Base-by-base conservation (phyloP, 1,284 basidiomycete species). In the Singerocomus inundabilis region DNA sequence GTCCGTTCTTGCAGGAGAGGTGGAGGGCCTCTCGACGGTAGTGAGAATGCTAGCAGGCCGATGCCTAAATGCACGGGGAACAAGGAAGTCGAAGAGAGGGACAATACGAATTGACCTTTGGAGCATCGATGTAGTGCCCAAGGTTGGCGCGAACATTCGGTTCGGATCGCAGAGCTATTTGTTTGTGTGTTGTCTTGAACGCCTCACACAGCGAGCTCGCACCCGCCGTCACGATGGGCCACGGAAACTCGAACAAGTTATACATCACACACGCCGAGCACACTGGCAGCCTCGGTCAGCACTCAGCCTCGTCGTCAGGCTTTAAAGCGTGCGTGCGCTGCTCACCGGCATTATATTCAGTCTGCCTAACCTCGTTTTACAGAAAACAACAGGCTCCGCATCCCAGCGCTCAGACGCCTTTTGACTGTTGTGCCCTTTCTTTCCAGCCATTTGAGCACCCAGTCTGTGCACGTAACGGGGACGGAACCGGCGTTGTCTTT, bases 371-470 rank as follows among this genome's bases (percentile, higher is more conserved):
- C 47, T 34, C 45, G 42, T 54, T 49, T 30, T 46, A 44, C 60
- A 91, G 86, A 47, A 91, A 89, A 63, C 73, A 75, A 24, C 79
- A 87, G 65, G 81, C 77, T 32, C 77, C 79, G 10, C 78, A 81
- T 66, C 78, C 81, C 44, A 81, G 75, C 51, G 72, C 78, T 49
- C 74, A 76, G 51, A 90, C 90, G 1, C 88, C 92, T 7, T 94
- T 91, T 60, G 93, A 98, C 71, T 96, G 88, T 62, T 98, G 95
- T 60, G 86, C 93, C 0, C 80, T 98, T 30, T 93, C 93, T 7
- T 89, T 96, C 56, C 93, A 96, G 66, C 91, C 89, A 1, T 98
- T 97, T 67, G 77, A 76, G 21, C 86, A 92, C 60, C 95, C 95
- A 0, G 94, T 97, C 7, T 93, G 91, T 60, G 89, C 91, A 1